Evolutionary conservation across 164 flowering plant genomes (phyloP).

Genomic region (Piper betle): DNA sequence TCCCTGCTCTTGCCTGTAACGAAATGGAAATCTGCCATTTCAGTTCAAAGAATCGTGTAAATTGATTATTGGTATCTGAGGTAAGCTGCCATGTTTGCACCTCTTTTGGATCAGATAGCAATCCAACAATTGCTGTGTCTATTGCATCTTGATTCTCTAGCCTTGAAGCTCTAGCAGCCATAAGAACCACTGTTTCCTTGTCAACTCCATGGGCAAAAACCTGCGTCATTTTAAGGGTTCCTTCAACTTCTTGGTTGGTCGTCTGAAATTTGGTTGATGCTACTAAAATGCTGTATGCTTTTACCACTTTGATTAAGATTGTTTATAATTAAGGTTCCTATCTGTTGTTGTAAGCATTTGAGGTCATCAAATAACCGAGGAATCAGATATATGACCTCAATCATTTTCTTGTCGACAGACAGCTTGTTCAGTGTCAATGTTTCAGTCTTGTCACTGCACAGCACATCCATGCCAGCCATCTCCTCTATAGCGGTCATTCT

Average conservation of each 20-base stretch:
- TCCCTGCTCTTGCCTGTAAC: slow-evolving; percentile 47
- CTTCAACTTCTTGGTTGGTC: background rate
- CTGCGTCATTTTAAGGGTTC: slow-evolving; percentile 10
- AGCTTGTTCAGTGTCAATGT: slow-evolving; percentile 66
- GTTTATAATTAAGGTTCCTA: too few species aligned
- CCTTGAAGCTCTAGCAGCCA: slow-evolving; percentile 68
- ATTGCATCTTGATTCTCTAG: slow-evolving; percentile 65
- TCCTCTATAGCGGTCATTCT: slow-evolving; percentile 87
- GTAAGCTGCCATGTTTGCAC: slow-evolving; percentile 11
- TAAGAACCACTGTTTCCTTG: slow-evolving; percentile 40
- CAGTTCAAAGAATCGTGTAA: background rate
- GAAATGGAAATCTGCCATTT: background rate
- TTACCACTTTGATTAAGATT: background rate
- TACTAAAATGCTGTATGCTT: background rate
- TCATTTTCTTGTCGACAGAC: slow-evolving; percentile 45
- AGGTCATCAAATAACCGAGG: background rate
- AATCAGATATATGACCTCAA: slow-evolving; percentile 41
- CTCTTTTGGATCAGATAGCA: slow-evolving; percentile 58
- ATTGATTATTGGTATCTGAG: background rate
- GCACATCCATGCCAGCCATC: slow-evolving; percentile 80
- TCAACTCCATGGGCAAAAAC: slow-evolving; percentile 43
- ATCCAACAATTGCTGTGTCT: slow-evolving; percentile 48
- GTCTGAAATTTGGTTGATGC: too few species aligned
- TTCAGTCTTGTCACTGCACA: slow-evolving; percentile 79
- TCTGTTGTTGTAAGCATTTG: background rate